A percentile compares a stretch with the other conserved stretches of the same genome.
Evolutionary conservation across 176 grass and related monocot species (phyloP).

Genomic region (Musa troglodytarum): DNA sequence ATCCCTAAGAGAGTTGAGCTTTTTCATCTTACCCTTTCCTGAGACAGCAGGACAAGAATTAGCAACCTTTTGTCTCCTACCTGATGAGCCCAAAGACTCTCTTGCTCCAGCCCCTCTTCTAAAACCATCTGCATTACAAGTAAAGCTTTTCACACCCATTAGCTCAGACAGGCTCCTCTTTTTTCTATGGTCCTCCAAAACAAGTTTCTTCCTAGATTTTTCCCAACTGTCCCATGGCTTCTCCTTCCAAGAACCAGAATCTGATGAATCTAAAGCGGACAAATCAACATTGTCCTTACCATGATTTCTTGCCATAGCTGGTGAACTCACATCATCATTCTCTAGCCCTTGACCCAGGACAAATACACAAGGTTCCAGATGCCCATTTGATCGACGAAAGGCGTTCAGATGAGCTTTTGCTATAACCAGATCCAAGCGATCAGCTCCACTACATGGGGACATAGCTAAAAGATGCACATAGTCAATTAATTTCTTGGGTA

Average conservation of each 20-base stretch:
- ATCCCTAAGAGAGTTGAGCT: slow-evolving; percentile 13
- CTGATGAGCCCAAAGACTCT: background rate
- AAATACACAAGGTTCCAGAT: slow-evolving; percentile 46
- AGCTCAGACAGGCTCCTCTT: slow-evolving; percentile 23
- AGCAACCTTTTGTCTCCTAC: background rate
- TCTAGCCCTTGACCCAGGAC: slow-evolving; percentile 13
- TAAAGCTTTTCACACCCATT: background rate
- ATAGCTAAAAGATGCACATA: slow-evolving; percentile 46
- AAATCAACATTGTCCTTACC: slow-evolving; percentile 4
- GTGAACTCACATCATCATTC: background rate
- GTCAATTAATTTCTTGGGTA: slow-evolving; percentile 24
- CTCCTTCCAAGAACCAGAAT: slow-evolving; percentile 19
- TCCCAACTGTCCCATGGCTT: slow-evolving; percentile 17
- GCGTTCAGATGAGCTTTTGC: slow-evolving; percentile 58
- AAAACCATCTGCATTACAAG: background rate
- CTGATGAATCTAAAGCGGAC: slow-evolving; percentile 8
- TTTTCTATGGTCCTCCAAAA: slow-evolving; percentile 11
- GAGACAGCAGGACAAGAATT: background rate
- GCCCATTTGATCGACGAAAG: slow-evolving; percentile 46
- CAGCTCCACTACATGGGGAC: slow-evolving; percentile 35
- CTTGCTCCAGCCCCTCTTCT: background rate
- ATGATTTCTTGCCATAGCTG: slow-evolving; percentile 18
- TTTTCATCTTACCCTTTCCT: slow-evolving; percentile 11
- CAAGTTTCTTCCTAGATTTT: slow-evolving; percentile 1
- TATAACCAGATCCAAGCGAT: slow-evolving; percentile 46